These are phyloP conservation scores for Leishmania gerbilli DNA, from an alignment of 208 protist species.

Conservation along the genomic window DNA sequence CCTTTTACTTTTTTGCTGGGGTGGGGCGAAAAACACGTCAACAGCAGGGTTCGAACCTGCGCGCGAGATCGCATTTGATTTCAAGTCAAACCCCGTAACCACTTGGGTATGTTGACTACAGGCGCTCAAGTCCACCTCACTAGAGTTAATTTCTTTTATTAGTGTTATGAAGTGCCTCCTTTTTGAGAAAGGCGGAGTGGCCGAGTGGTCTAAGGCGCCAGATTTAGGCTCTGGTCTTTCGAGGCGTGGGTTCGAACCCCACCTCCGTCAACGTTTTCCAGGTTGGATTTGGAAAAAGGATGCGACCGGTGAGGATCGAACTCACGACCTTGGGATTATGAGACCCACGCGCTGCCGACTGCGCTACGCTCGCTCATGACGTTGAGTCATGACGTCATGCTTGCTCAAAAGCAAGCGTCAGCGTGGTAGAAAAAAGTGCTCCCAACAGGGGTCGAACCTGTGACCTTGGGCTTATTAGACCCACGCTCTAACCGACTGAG, in stretches of 20 bases:
- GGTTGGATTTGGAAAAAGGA: conserved; percentile 16
- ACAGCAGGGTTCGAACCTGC: conserved; percentile 88
- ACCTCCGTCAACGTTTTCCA: conserved; percentile 44
- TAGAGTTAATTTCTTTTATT: no score
- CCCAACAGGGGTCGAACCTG: conserved; percentile 72
- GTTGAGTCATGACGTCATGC: no score
- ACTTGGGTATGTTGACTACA: conserved; percentile 81
- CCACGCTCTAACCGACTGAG: conserved; percentile 75
- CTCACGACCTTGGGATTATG: conserved; percentile 96
- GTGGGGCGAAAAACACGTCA: conserved; percentile 24
- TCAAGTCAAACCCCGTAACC: conserved; percentile 90
- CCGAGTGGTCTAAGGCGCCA: conserved; percentile 40
- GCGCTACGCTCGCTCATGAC: conserved; percentile 81
- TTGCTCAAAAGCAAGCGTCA: no score
- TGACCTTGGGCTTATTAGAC: conserved; percentile 77
- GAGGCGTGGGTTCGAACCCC: conserved; percentile 77
- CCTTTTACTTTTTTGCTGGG: no score
- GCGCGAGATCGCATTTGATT: conserved; percentile 90
- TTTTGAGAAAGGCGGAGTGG: conserved; percentile 27
- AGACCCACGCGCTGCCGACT: conserved; percentile 95
- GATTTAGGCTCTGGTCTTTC: conserved; percentile 82
- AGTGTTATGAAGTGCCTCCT: rapidly evolving
- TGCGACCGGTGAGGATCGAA: conserved; percentile 85
- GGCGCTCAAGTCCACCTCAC: rapidly evolving
- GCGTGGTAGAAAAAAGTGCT: conserved; percentile 35